phyloP scores from a whole-genome alignment of 768 basidiomycete genomes.

The Boletellus ananas region DNA sequence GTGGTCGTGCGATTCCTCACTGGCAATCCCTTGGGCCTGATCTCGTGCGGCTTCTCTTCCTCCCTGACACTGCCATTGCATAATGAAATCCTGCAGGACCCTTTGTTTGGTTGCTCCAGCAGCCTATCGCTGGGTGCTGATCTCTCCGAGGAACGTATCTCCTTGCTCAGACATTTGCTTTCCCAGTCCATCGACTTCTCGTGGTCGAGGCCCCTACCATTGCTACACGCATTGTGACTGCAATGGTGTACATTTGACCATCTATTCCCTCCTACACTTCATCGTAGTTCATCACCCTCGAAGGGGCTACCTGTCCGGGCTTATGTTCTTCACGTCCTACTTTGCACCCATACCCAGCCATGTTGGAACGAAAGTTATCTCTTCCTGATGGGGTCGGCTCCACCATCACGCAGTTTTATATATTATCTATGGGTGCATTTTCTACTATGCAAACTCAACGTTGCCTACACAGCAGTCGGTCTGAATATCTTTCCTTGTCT shows the following conservation, averaged over 20 bases:
- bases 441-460: conserved; percentile 22
- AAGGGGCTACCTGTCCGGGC: background rate
- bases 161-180: conserved; percentile 1
- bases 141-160: conserved; percentile 13
- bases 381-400: background rate
- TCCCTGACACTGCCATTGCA: conserved; percentile 16
- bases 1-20: background rate
- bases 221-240: background rate
- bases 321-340: background rate
- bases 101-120: too few relatives aligned
- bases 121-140: background rate
- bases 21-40: background rate
- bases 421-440: background rate
- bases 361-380: too few relatives aligned
- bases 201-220: background rate
- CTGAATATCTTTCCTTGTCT: conserved; percentile 2
- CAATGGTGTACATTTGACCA: background rate
- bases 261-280: conserved; percentile 3
- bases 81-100: conserved; percentile 12
- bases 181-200: conserved; percentile 1
- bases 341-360: background rate
- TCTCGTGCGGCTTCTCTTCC: conserved; percentile 12
- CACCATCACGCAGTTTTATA: background rate
- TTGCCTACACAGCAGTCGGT: conserved; percentile 19
- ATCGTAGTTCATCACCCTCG: conserved; percentile 12